phyloP scores from a whole-genome alignment of 2,329 filamentous ascomycete genomes.

The Aureobasidium sp. region DNA sequence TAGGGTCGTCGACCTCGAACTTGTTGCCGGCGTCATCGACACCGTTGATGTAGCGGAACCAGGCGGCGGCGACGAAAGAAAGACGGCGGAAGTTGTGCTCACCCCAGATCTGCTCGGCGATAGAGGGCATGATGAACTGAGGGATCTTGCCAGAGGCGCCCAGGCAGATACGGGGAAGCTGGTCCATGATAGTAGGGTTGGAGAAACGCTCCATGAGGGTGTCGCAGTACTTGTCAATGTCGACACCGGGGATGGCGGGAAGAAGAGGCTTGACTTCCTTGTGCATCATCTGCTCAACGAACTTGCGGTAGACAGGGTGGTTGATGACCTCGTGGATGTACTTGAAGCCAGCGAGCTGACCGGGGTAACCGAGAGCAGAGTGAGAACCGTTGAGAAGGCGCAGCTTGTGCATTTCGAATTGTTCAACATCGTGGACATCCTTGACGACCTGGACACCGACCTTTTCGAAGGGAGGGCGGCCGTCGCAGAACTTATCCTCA shows the following conservation, averaged over 20 bases:
- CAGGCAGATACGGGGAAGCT: constrained; percentile 43
- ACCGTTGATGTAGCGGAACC: constrained; percentile 46
- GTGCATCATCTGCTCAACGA: constrained; percentile 48
- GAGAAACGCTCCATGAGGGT: constrained; percentile 47
- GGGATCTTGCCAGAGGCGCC: constrained; percentile 47
- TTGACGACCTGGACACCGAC: constrained; percentile 45
- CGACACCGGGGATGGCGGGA: constrained; percentile 41
- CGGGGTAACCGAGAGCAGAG: constrained; percentile 44
- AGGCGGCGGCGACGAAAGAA: constrained; percentile 40
- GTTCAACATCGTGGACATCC: constrained; percentile 43
- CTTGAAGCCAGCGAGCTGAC: constrained; percentile 43
- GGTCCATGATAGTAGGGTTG: constrained; percentile 49
- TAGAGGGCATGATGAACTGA: constrained; percentile 42
- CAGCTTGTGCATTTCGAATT: constrained; percentile 50
- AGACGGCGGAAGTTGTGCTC: constrained; percentile 35
- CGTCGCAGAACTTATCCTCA: constrained; percentile 44
- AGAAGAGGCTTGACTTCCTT: constrained; percentile 45
- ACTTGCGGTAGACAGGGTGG: constrained; percentile 38
- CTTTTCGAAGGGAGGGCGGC: constrained; percentile 44
- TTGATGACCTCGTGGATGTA: constrained; percentile 48
- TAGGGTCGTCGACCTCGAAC: constrained; percentile 39
- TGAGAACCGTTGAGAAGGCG: constrained; percentile 46
- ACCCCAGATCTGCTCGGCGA: constrained; percentile 39
- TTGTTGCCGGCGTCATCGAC: constrained; percentile 39
- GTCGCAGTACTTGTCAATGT: constrained; percentile 44